Evolutionary conservation across 495 filamentous ascomycete genomes (phyloP), one percentile per base, ranked within the genome.

Genomic region (Chaetomium fimeti): DNA sequence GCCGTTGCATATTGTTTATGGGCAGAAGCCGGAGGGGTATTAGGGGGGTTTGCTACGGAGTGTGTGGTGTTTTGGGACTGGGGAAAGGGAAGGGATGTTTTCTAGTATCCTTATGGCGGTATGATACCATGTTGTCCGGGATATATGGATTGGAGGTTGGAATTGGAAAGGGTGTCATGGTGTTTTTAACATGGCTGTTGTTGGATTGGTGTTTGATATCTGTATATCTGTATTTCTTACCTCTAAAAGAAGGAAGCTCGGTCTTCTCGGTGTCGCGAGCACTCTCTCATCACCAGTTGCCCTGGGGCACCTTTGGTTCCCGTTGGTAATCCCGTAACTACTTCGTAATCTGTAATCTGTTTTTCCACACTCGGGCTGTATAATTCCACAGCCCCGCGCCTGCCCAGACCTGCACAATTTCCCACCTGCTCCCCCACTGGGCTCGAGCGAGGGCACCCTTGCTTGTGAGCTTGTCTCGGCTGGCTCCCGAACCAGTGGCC

Each of bases 1-100:
- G 80, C 79, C 79, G n/a, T 63, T 83, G 61, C 74, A 82, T 69
- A 71, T 82, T 42, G 73, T 82, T 12, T 83, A 76, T 66, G 81
- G 75, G 32, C 81, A 84, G 71, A 83, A 79, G 66, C 75, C 78
- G 20, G 22, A 25, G 54, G 43, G 64, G 16, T 72, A 67, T 57
- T 69, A 24, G 49, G 18, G 20, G 54, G 12, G 13, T 40, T 22
- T 18, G 51, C 18, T n/a, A 25, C 43, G 52, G 24, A 20, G 12
- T 15, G 18, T 61, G 22, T 53, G 16, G 51, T 29, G 51, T 3
- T 22, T 20, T 13, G 43, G 13, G 40, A 43, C 9, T 5, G 40
- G 40, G 15, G 15, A 2, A 13, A 18, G 16, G 40, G 40, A 18
- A 18, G 40, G 32, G 32, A 36, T 3, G 40, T 43, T 43, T 43